Evolutionary conservation across 2,329 filamentous ascomycete species (phyloP), one percentile per base, ranked within the genome.

Genomic region (Alternaria triticina): DNA sequence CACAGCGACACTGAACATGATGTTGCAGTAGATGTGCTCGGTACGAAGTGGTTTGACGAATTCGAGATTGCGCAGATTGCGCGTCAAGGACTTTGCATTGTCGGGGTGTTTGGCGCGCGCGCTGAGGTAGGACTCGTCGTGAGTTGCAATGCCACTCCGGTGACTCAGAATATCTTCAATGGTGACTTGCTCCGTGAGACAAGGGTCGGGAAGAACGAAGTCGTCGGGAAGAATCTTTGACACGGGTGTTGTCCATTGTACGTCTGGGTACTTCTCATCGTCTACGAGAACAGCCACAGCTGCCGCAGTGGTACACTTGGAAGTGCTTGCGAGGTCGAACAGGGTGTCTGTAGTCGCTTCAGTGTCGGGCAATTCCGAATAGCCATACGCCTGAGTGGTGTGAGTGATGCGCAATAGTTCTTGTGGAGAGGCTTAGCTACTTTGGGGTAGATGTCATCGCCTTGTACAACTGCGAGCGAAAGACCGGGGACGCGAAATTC

Each of bases 21-120:
- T 74, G 69, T 88, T 88, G 77, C 80, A 83, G 73, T 88, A 88
- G 65, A 85, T 80, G 52, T 73, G 85, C 11, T 69, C 75, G 0
- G 80, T 82, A 12, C 85, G 79, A 17, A 83, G 74, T 27, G 81
- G 66, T 6, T 75, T 74, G 8, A 74, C 81, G 40, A 83, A 71
- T 3, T 78, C 80, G 5, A 86, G 74, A 67, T 86, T 70, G 4
- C 83, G 80, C 56, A 87, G 69, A 15, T 72, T 72, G 2, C 62
- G 60, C 0, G 66, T 71, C 9, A 74, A 52, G 10, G 69, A 68
- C 20, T 58, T 63, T 8, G 47, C 15, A 30, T 50, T 50, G 17
- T 30, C 47, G 1, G 36, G 36, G 5, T 40, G 36, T 3, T 40
- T 40, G 2, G 36, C 36, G 2, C 36, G 36, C 3, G 36, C 36